A percentile compares a stretch with the other conserved stretches of the same genome.
Evolutionary conservation across 2,329 filamentous ascomycete genomes (phyloP).

Genomic region (Cordyceps fumosorosea): DNA sequence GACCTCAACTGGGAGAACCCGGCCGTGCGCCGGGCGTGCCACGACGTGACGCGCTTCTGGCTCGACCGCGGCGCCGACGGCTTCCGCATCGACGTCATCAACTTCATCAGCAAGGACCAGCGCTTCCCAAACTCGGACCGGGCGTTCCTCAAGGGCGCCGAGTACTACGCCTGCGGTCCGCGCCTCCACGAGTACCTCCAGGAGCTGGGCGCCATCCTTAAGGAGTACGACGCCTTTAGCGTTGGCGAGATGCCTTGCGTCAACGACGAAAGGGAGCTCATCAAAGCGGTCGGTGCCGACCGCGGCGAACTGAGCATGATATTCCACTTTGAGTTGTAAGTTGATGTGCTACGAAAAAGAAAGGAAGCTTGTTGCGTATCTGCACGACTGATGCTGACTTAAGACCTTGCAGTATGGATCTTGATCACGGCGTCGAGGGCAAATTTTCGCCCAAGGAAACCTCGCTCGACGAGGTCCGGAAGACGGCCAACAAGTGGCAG

Average conservation of each 20-base stretch:
- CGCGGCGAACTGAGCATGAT: conserved; percentile 62
- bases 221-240: conserved; percentile 43
- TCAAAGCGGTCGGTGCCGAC: conserved; percentile 46
- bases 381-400: conserved; percentile 1
- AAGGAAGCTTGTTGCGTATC: no score
- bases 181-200: conserved; percentile 39
- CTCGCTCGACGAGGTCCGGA: conserved; percentile 45
- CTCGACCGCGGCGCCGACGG: conserved; percentile 60
- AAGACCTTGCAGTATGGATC: conserved; percentile 34
- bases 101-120: conserved; percentile 58
- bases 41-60: conserved; percentile 68
- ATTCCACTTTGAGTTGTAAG: conserved; percentile 62
- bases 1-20: conserved; percentile 74
- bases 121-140: conserved; percentile 43
- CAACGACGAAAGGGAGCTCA: conserved; percentile 34
- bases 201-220: conserved; percentile 38
- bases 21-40: conserved; percentile 57
- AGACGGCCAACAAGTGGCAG: conserved; percentile 51
- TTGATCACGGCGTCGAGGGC: conserved; percentile 39
- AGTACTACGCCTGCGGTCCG: conserved; percentile 49
- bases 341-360: neutral
- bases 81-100: conserved; percentile 63
- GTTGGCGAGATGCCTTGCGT: conserved; percentile 46
- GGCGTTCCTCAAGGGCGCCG: conserved; percentile 26
- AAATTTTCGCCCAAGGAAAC: conserved; percentile 38